Evolutionary conservation across 2,329 filamentous ascomycete genomes (phyloP), one percentile per base, ranked within the genome.

Genomic region (Aureobasidium sp.): DNA sequence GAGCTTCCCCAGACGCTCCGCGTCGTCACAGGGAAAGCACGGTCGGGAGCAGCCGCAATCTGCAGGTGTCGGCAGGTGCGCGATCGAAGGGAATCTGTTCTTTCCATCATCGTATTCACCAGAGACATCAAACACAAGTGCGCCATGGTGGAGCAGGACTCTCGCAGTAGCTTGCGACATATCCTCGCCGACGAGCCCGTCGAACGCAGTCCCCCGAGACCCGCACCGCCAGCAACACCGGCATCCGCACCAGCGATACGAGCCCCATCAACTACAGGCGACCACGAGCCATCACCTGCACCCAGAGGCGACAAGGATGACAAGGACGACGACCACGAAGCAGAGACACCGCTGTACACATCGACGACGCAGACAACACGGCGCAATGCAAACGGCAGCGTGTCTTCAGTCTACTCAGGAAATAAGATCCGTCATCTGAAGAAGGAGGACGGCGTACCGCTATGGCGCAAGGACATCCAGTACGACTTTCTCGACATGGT

Each of bases 401-500:
- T 86, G 55, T 85, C 83, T 5, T 86, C 84, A 0, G 84, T 86
- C 27, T 87, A 86, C 70, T 86, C 84, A 25, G 85, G 84, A 27
- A 87, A 86, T 71, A 95, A 94, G 77, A 90, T 95, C 62, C 79
- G 88, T 59, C 90, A 94, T 72, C 76, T 95, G 58, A 95, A 95
- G 76, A 94, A 94, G 74, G 89, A 92, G 64, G 90, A 95, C 70
- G 90, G 90, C 69, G 89, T 92, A 67, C 90, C 90, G 52, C 80
- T 95, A 4, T 95, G 90, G 90, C 82, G 90, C 68, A 86, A 86
- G 72, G 90, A 95, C 74, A 95, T 95, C 63, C 90, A 95, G 74
- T 92, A 88, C 74, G 90, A 94, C 74, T 94, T 95, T 69, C 81
- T 95, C 67, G 85, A 85, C 67, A 83, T 86, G 54, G 86, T 95